Base-by-base conservation (phyloP, 768 basidiomycete species). In the Porpolomopsis calyptriformis region DNA sequence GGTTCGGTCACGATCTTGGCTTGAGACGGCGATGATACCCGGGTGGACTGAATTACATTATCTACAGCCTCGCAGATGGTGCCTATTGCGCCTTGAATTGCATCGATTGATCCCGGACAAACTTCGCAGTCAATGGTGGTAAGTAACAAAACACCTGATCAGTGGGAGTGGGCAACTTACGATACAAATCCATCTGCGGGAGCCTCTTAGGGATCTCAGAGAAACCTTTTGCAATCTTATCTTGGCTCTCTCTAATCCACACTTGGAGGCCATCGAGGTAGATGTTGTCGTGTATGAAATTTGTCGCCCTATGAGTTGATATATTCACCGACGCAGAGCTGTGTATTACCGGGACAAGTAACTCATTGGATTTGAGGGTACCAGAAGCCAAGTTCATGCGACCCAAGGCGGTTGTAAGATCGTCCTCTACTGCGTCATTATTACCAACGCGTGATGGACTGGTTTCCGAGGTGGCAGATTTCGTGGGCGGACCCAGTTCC, bases 31-130 rank as follows among this genome's bases (percentile, higher is more conserved):
- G n/a, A 18, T 5, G 29, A 35, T 22, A 41, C 40, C 1, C 47
- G 43, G 4, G 51, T 49, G 2, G 61, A 54, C 24, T 55, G 36
- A 8, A 82, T 52, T 12, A 91, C 74, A 1, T 60, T 63, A 47
- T 97, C 91, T 0, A 97, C 82, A 0, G 90, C 91, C 63, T 94
- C 83, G 60, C 88, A 92, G 0, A 90, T 77, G 0, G 89, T 82
- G 0, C 85, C 87, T 0, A 90, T 57, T 1, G 89, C 85, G 0
- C 87, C 87, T 58, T 83, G 76, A 26, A 94, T 81, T 0, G 91
- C 87, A 24, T 76, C 68, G 1, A 89, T 59, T 4, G 87, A 87
- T 40, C 70, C 73, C 0, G 82, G 78, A 53, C 84, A 89, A n/a
- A 94, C 88, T 90, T 40, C 33, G 22, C 20, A 7, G 43, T n/a